These are phyloP conservation scores for Erigeron canadensis DNA, from an alignment of 129 eudicot species.

Conservation along the genomic window DNA sequence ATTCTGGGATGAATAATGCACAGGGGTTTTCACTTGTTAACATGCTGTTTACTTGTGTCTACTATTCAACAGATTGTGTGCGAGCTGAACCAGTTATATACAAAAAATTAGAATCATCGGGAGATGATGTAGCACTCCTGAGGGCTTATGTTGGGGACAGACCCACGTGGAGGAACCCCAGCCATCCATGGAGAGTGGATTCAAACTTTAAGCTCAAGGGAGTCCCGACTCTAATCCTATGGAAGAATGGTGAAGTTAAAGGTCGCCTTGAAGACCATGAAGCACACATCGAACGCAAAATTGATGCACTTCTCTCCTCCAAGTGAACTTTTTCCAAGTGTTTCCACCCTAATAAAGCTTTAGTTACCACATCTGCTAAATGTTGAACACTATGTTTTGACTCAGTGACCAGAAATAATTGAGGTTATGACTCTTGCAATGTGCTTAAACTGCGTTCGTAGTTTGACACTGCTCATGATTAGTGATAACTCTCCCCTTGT, in stretches of 20 bases:
- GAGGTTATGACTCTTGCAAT: neutral
- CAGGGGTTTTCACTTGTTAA: neutral
- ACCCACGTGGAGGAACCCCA: slow-evolving; percentile 86
- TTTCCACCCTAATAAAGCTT: slow-evolving; percentile 14
- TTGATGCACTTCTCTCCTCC: slow-evolving; percentile 54
- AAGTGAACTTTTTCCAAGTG: slow-evolving; percentile 28
- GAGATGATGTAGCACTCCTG: slow-evolving; percentile 58
- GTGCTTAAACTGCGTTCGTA: neutral
- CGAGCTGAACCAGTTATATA: slow-evolving; percentile 93
- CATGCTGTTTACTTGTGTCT: neutral
- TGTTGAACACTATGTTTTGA: slow-evolving; percentile 17
- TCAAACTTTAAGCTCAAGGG: slow-evolving; percentile 77
- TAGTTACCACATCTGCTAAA: slow-evolving; percentile 22
- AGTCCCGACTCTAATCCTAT: slow-evolving; percentile 77
- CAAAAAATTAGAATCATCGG: slow-evolving; percentile 65
- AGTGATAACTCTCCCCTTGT: neutral
- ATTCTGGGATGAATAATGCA: neutral
- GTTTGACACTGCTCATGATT: slow-evolving; percentile 15
- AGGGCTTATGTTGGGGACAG: slow-evolving; percentile 89
- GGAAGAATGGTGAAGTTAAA: slow-evolving; percentile 66
- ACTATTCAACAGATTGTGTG: slow-evolving; percentile 65
- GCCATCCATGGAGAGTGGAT: slow-evolving; percentile 83
- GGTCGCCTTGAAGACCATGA: slow-evolving; percentile 95
- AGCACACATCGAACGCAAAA: slow-evolving; percentile 68
- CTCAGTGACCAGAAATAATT: neutral